Base-by-base conservation (phyloP, 2,329 filamentous ascomycete genomes). In the Aspergillus candidus region DNA sequence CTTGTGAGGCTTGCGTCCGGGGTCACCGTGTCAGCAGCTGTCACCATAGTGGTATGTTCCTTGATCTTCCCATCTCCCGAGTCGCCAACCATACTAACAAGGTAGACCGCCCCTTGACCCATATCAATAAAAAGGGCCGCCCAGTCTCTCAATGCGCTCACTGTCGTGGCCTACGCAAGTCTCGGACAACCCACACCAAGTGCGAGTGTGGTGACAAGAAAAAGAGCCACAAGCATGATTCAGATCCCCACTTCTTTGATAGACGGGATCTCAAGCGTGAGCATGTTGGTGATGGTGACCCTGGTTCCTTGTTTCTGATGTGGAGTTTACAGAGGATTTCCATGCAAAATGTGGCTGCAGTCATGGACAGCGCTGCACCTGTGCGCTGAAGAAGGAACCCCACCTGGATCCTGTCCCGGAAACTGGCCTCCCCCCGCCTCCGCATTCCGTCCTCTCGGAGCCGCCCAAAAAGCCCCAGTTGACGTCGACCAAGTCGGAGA, bases 11-110 rank as follows among this genome's bases (percentile, higher is more conserved):
- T 73, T 98, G 93, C 74, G 89, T 98, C 67, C 86, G 93, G 71
- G 93, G 93, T 65, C 93, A 98, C 75, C 88, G 93, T 67, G 93
- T 98, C 66, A 97, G 90, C 84, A 95, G 93, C 68, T 98, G 93
- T 77, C 88, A 91, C 69, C 93, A 98, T 71, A 80, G 82, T 68
- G 89, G 90, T 95, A 81, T 76, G 86, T 78, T 51, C 58, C 34
- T 33, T 41, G 38, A 18, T 32, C 17, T 35, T 34, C 29, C 14
- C 13, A 29, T 18, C 10, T 11, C 8, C 17, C 6, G 13, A 14
- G 30, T 33, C 32, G 17, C 10, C 11, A n/a, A 36, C 11, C 35
- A 31, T 10, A 32, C 8, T 31, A 37, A 17, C 18, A 17, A 22
- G 30, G 38, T 47, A 95, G 93, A 96, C 70, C 88, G 91, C 57